These are phyloP conservation scores for Grigorovia yakushimaensis DNA, from an alignment of 805 yeast species.

Conservation along the genomic window DNA sequence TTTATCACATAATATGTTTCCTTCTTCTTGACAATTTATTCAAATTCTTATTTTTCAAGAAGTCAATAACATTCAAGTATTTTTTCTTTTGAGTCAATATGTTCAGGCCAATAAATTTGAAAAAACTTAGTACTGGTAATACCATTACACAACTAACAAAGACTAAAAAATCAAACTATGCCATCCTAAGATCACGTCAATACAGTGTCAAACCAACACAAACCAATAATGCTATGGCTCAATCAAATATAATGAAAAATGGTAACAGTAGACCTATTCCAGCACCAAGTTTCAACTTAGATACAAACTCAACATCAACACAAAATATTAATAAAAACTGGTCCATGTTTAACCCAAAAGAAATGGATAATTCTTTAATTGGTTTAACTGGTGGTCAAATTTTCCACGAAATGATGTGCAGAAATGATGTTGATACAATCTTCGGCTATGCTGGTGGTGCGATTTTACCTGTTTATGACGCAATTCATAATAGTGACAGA, in stretches of 20 bases:
- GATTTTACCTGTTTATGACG: conserved; percentile 94
- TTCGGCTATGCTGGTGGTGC: conserved; percentile 99
- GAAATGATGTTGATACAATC: conserved; percentile 90
- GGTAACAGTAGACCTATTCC: conserved; percentile 25
- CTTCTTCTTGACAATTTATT: no score
- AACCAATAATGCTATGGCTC: background rate
- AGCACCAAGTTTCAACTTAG: conserved; percentile 29
- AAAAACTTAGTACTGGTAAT: background rate
- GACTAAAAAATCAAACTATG: conserved; percentile 1
- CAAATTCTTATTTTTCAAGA: no score
- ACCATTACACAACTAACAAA: conserved; percentile 1
- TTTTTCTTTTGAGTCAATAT: background rate
- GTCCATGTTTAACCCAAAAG: conserved; percentile 6
- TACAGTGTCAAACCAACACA: background rate
- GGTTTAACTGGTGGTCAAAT: conserved; percentile 98
- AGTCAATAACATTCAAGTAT: no score
- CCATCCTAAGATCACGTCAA: conserved; percentile 1
- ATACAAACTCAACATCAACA: conserved; percentile 5
- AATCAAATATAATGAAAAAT: background rate
- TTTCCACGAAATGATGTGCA: conserved; percentile 96
- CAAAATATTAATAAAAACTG: background rate
- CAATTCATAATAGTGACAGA: conserved; percentile 81
- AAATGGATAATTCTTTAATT: conserved; percentile 76
- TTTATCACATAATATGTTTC: background rate
- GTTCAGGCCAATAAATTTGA: background rate